phyloP scores from a whole-genome alignment of 176 grass and related monocot genomes.

The Oryza glumipatula region DNA sequence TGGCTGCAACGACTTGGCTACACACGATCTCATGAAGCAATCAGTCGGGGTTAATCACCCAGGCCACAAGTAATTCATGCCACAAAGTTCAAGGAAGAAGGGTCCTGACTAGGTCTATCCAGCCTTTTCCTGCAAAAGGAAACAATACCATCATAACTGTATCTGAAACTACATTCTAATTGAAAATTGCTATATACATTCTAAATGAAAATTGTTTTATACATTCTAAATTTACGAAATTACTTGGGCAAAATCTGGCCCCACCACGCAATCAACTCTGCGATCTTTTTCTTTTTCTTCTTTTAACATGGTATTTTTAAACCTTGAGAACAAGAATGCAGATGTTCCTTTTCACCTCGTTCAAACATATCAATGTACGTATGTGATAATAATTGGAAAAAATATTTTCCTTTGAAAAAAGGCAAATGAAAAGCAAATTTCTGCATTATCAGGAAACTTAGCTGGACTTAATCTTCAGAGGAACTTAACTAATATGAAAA shows the following conservation, averaged over 20 bases:
- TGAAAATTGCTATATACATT: not conserved
- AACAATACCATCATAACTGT: conserved; percentile 38
- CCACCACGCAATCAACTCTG: not conserved
- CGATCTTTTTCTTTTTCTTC: not conserved
- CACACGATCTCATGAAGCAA: conserved; percentile 1
- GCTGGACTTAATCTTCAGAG: conserved; percentile 14
- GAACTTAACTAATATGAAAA: conserved; percentile 32
- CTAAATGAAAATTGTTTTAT: not conserved
- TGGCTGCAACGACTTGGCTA: conserved; percentile 15
- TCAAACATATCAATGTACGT: not conserved
- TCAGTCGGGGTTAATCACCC: not conserved
- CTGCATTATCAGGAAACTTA: conserved; percentile 16
- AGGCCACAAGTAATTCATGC: conserved; percentile 29
- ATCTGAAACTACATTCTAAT: conserved; percentile 13
- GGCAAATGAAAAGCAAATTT: not conserved
- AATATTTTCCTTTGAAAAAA: not conserved
- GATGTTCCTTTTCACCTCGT: not conserved
- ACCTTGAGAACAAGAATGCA: not conserved
- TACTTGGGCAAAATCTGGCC: not conserved
- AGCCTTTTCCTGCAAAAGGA: conserved; percentile 54
- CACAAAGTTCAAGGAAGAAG: conserved; percentile 46
- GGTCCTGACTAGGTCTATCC: conserved; percentile 31
- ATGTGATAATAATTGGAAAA: not conserved
- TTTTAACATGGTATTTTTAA: not conserved
- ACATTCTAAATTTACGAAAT: not conserved